These are phyloP conservation scores for Leccinum olivaceopallidum DNA, from an alignment of 768 basidiomycete species.

Conservation along the genomic window DNA sequence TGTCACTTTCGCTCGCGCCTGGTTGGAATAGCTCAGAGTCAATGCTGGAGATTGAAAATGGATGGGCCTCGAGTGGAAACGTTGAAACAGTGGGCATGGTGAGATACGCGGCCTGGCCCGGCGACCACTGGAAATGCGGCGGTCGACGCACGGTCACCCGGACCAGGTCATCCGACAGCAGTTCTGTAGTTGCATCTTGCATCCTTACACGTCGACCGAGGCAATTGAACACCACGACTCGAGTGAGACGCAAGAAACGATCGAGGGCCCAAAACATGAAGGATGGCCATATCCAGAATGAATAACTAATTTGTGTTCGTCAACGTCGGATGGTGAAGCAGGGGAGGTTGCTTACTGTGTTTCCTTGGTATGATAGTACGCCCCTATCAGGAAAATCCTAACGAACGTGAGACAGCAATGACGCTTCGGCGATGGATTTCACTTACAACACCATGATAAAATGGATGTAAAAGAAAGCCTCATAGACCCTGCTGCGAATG, in stretches of 20 bases:
- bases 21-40: conserved; percentile 26
- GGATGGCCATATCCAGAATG: conserved; percentile 34
- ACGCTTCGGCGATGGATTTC: fast-evolving
- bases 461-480: conserved; percentile 53
- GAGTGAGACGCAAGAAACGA: conserved; percentile 46
- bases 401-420: conserved; percentile 8
- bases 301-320: conserved; percentile 6
- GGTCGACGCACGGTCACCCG: conserved; percentile 47
- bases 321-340: neutral
- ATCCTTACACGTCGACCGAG: conserved; percentile 24
- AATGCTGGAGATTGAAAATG: conserved; percentile 60
- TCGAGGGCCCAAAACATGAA: conserved; percentile 44
- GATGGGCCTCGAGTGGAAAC: conserved; percentile 54
- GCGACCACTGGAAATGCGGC: conserved; percentile 48
- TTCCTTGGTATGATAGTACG: conserved; percentile 42
- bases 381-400: conserved; percentile 38
- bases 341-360: conserved; percentile 11
- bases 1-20: neutral
- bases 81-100: conserved; percentile 47
- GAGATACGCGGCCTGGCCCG: conserved; percentile 58
- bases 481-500: conserved; percentile 47
- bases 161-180: conserved; percentile 47
- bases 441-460: conserved; percentile 43
- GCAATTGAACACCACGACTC: conserved; percentile 46
- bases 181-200: conserved; percentile 41